Evolutionary conservation across 441 rosid genomes (phyloP).

Genomic region (Erodium moschatum): DNA sequence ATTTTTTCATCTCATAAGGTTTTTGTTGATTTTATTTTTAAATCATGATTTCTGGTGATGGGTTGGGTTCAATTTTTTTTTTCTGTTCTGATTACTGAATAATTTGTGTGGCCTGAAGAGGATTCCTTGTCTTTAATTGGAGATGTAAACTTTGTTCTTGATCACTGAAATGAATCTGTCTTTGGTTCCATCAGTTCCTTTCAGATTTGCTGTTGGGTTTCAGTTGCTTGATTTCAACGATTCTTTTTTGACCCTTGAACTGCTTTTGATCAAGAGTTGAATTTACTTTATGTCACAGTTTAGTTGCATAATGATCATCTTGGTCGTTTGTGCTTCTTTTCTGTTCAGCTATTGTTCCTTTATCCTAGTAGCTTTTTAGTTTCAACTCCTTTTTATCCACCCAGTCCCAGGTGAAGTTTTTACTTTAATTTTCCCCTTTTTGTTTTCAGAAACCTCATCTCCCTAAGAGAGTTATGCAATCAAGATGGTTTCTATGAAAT

Average conservation of each 20-base stretch:
- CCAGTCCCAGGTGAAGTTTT: background rate
- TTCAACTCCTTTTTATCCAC: too few species aligned
- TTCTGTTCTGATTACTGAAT: background rate
- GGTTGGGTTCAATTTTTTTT: slow-evolving; percentile 2
- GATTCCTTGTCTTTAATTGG: background rate
- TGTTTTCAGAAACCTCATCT: background rate
- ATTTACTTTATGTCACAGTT: background rate
- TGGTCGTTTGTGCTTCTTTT: background rate
- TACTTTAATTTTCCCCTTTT: background rate
- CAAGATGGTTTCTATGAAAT: background rate
- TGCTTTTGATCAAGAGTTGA: background rate
- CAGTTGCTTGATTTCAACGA: background rate
- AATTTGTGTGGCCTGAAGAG: background rate
- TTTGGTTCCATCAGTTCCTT: background rate
- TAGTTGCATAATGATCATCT: background rate
- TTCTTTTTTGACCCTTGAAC: too few species aligned
- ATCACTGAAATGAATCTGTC: background rate
- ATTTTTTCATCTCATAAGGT: too few species aligned
- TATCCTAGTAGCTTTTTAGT: background rate
- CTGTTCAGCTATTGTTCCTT: background rate
- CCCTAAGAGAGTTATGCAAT: background rate
- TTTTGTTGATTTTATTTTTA: background rate
- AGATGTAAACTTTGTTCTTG: background rate
- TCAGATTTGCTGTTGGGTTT: background rate
- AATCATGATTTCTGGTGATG: background rate